Conservation (phyloP, 2,329 filamentous ascomycete species). For the Myotisia sp. region DNA sequence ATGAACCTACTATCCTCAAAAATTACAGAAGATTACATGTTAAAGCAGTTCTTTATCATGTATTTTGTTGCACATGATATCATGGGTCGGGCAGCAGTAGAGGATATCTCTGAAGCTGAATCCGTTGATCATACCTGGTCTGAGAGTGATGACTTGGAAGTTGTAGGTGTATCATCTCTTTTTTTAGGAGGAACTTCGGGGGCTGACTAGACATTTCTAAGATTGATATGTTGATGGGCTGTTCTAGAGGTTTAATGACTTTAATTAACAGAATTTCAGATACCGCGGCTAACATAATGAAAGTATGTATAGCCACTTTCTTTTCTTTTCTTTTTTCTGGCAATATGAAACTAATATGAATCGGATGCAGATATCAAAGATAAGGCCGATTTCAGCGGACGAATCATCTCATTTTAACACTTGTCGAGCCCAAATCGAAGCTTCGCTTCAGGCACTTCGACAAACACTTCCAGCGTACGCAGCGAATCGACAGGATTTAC, state of each 20-base stretch:
- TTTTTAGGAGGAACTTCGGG: not conserved
- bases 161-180: constrained; percentile 10
- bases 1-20: constrained; percentile 11
- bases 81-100: constrained; percentile 18
- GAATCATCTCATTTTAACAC: constrained; percentile 7
- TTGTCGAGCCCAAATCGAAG: constrained; percentile 5
- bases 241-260: constrained; percentile 20
- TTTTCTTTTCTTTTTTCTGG: no score
- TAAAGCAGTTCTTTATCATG: constrained; percentile 17
- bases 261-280: constrained; percentile 16
- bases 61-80: constrained; percentile 24
- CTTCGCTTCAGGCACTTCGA: constrained; percentile 6
- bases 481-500: constrained; percentile 12
- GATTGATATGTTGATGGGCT: constrained; percentile 22
- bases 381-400: constrained; percentile 2
- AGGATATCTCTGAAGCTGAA: constrained; percentile 4
- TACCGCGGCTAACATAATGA: constrained; percentile 7
- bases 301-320: constrained; percentile 5
- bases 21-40: constrained; percentile 11
- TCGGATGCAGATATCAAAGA: constrained; percentile 10
- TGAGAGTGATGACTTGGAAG: constrained; percentile 15
- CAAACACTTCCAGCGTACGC: constrained; percentile 14
- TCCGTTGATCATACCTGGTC: constrained; percentile 12
- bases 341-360: no score
- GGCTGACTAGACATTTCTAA: constrained; percentile 8